Percentiles rank a stretch among this genome's conserved stretches.
phyloP scores from a whole-genome alignment of 371 early-diverging fungal species.

The Mortierella sp. region DNA sequence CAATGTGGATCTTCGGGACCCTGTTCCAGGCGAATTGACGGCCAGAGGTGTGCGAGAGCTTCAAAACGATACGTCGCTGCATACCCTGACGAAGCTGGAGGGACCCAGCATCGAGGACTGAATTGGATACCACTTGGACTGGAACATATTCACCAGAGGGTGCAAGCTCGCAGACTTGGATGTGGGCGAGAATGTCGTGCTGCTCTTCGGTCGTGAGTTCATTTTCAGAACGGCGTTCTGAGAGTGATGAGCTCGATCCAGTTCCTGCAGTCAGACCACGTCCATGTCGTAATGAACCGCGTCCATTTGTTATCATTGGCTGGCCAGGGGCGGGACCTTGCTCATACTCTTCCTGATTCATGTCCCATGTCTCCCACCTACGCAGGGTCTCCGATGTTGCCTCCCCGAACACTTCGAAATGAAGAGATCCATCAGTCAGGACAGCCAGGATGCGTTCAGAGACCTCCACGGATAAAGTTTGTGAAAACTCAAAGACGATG shows the following conservation, averaged over 20 bases:
- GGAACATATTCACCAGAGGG: conserved; percentile 81
- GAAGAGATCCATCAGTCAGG: conserved; percentile 55
- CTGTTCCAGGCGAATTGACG: conserved; percentile 74
- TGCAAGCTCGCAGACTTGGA: conserved; percentile 76
- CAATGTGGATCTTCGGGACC: conserved; percentile 68
- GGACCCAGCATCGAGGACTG: conserved; percentile 67
- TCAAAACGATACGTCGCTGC: conserved; percentile 82
- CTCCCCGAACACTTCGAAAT: conserved; percentile 76
- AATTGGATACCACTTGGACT: conserved; percentile 71
- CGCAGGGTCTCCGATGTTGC: conserved; percentile 61
- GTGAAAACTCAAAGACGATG: conserved; percentile 69
- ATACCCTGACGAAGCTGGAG: conserved; percentile 87
- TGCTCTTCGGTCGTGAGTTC: conserved; percentile 76
- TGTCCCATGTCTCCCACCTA: conserved; percentile 74
- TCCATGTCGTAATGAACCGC: conserved; percentile 5
- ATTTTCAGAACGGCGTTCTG: conserved; percentile 75
- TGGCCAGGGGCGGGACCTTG: conserved; percentile 18
- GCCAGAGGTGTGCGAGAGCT: conserved; percentile 81
- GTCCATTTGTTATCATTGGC: conserved; percentile 1
- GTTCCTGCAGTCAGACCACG: conserved; percentile 7
- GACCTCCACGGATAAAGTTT: conserved; percentile 66
- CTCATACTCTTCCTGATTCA: conserved; percentile 33
- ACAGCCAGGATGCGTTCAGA: conserved; percentile 59
- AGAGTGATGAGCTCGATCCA: conserved; percentile 27
- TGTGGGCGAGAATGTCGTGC: conserved; percentile 78